Evolutionary conservation across 2,329 filamentous ascomycete species (phyloP).

Genomic region (Trichophyton simii): DNA sequence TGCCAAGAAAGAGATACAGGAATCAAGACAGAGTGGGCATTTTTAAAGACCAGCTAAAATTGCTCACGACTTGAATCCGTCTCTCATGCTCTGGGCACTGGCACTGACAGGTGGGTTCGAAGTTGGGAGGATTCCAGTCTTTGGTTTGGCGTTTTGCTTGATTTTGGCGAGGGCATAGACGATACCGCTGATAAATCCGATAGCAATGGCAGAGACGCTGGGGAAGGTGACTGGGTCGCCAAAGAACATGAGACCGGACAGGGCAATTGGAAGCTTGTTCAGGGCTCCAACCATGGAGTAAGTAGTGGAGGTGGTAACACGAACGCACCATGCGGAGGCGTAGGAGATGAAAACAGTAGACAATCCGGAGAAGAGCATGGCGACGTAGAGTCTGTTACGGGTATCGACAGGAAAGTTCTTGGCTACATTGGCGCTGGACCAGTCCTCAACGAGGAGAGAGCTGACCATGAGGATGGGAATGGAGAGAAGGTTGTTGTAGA

Average conservation of each 20-base stretch:
- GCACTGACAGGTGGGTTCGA: constrained; percentile 66
- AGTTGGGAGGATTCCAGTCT: constrained; percentile 55
- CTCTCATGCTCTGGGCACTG: constrained; percentile 79
- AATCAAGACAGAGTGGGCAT: neutral
- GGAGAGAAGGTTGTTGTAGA: constrained; percentile 97
- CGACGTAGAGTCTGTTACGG: constrained; percentile 66
- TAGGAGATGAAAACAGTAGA: constrained; percentile 98
- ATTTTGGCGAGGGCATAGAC: constrained; percentile 83
- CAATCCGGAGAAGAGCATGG: constrained; percentile 89
- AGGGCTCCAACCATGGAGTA: constrained; percentile 98
- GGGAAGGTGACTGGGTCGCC: constrained; percentile 84
- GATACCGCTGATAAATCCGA: constrained; percentile 85
- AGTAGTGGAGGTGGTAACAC: constrained; percentile 90
- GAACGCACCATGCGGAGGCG: constrained; percentile 96
- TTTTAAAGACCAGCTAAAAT: neutral
- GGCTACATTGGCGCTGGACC: constrained; percentile 70
- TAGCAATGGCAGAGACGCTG: constrained; percentile 76
- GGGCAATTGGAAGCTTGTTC: constrained; percentile 92
- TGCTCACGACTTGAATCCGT: constrained; percentile 58
- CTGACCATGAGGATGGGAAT: constrained; percentile 79
- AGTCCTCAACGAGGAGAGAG: constrained; percentile 79
- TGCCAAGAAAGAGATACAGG: neutral
- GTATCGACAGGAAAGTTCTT: constrained; percentile 78
- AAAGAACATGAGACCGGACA: constrained; percentile 91
- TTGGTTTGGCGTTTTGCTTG: constrained; percentile 56